These are phyloP conservation scores for Camellia granthamiana DNA, from an alignment of 148 eudicot genomes.

Conservation along the genomic window DNA sequence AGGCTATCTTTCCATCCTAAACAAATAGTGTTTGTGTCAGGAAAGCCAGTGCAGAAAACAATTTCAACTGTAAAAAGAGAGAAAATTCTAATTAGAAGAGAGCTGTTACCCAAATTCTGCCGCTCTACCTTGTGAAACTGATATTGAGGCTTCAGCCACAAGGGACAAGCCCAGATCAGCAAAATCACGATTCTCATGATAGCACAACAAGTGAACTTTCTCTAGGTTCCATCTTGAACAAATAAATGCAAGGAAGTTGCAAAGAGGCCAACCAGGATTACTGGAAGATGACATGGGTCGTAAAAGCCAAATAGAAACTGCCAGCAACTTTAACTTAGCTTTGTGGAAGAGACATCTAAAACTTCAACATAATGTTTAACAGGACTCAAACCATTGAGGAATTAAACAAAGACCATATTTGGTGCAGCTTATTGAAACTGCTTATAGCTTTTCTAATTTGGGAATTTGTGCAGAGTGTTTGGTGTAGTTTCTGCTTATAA, in stretches of 20 bases:
- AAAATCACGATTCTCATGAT: slow-evolving; percentile 88
- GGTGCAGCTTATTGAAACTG: no score
- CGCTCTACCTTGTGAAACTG: slow-evolving; percentile 74
- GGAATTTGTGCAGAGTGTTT: no score
- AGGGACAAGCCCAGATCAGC: slow-evolving; percentile 72
- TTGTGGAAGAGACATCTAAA: slow-evolving; percentile 11
- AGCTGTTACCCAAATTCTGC: slow-evolving; percentile 27
- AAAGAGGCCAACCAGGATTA: slow-evolving; percentile 94
- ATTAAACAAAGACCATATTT: not conserved
- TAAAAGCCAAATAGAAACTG: slow-evolving; percentile 90
- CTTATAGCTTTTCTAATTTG: no score
- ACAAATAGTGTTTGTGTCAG: slow-evolving; percentile 15
- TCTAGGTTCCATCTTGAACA: slow-evolving; percentile 65
- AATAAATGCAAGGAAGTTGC: slow-evolving; percentile 70
- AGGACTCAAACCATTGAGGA: not conserved
- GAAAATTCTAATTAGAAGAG: slow-evolving; percentile 5
- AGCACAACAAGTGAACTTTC: slow-evolving; percentile 68
- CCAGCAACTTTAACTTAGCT: slow-evolving; percentile 19
- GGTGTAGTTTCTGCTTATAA: no score
- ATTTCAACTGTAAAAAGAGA: slow-evolving; percentile 6
- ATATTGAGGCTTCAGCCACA: slow-evolving; percentile 69
- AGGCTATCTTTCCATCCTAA: slow-evolving; percentile 54
- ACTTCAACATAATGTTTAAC: not conserved
- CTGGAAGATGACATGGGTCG: slow-evolving; percentile 84
- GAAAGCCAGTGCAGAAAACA: slow-evolving; percentile 1